Conservation (phyloP, 2,329 filamentous ascomycete species). For the Fusarium musae region DNA sequence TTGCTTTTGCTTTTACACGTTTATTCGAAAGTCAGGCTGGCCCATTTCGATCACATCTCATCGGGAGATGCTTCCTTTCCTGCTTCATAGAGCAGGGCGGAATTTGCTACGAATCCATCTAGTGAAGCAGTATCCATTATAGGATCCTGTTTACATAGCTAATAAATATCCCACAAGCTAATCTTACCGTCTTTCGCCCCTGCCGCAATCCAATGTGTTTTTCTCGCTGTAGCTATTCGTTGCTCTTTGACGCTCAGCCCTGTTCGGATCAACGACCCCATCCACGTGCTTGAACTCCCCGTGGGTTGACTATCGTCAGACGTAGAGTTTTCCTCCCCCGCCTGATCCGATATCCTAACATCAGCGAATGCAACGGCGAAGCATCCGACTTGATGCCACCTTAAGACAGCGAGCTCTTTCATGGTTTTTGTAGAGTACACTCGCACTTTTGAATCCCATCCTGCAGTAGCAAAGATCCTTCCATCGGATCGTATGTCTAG, state of each 20-base stretch:
- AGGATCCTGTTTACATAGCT: constrained; percentile 28
- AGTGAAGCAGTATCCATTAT: not conserved
- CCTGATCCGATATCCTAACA: constrained; percentile 42
- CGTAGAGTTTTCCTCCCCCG: not conserved
- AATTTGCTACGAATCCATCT: not conserved
- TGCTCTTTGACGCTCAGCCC: constrained; percentile 66
- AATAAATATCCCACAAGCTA: constrained; percentile 95
- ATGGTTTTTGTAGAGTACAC: constrained; percentile 85
- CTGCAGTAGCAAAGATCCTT: constrained; percentile 86
- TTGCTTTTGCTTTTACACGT: not conserved
- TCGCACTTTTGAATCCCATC: constrained; percentile 86
- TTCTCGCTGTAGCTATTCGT: constrained; percentile 71
- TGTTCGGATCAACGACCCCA: constrained; percentile 3
- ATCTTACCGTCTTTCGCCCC: constrained; percentile 96
- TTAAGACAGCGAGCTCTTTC: constrained; percentile 89
- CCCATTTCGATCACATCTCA: not conserved
- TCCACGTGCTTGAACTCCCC: not conserved
- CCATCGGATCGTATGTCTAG: constrained; percentile 82
- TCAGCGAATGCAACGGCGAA: constrained; percentile 81
- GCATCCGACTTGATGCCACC: constrained; percentile 92
- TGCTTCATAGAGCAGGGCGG: not conserved
- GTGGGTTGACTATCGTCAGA: not conserved
- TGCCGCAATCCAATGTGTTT: constrained; percentile 87
- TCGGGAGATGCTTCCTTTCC: not conserved
- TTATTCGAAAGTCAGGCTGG: not conserved